phyloP scores from a whole-genome alignment of 352 stramenopile species.

The Phytopythium helicoides region DNA sequence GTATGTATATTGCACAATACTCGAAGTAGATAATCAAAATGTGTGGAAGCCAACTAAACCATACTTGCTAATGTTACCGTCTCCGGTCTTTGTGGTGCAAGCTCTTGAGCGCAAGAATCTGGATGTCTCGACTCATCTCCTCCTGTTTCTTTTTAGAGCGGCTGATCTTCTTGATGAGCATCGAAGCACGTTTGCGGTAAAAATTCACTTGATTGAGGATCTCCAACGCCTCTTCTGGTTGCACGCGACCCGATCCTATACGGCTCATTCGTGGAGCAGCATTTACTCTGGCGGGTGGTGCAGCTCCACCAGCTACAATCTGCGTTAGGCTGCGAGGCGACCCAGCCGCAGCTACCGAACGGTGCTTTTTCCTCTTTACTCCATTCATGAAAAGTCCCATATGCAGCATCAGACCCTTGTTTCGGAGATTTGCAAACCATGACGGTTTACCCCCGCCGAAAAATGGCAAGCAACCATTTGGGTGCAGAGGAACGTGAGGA shows the following conservation, averaged over 20 bases:
- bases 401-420: conserved; percentile 13
- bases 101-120: conserved; percentile 53
- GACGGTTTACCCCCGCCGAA: neutral
- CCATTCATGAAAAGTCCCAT: conserved; percentile 8
- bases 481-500: no score
- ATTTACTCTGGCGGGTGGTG: neutral
- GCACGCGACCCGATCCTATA: conserved; percentile 24
- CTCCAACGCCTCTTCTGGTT: conserved; percentile 51
- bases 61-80: conserved; percentile 1
- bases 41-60: neutral
- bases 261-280: neutral
- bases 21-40: neutral
- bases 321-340: neutral
- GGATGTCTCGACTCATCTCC: conserved; percentile 64
- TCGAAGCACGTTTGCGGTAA: conserved; percentile 54
- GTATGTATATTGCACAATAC: neutral
- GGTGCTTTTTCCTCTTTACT: neutral
- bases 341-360: neutral
- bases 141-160: conserved; percentile 59
- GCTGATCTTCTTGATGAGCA: conserved; percentile 69
- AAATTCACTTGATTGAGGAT: conserved; percentile 63
- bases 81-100: conserved; percentile 30
- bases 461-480: neutral
- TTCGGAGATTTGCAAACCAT: conserved; percentile 7
- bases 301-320: neutral